Base-by-base conservation (phyloP, 371 early-diverging fungal species). In the Coemansia sp. region DNA sequence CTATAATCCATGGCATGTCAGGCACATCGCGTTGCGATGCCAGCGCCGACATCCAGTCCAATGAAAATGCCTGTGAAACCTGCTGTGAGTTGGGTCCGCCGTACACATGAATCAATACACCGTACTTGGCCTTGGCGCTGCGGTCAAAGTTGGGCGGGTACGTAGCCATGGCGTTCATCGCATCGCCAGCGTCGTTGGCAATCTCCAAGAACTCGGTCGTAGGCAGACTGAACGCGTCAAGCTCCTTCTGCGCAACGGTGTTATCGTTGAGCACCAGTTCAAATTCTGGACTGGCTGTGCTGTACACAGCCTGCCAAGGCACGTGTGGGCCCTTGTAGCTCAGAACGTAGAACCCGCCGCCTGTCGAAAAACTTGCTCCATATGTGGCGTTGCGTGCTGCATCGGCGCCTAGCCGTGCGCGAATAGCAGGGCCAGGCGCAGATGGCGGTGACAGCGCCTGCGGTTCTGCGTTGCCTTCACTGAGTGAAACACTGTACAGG, bases 81-180 rank as follows among this genome's bases (percentile, higher is more conserved):
- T 87, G 66, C 71, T 98, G 97, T 14, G 95, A 94, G 63, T 87
- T 87, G 34, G 97, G 97, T 3, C 98, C 98, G 27, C 95, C 97
- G 72, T 95, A 96, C 14, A 93, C 90, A 69, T 87, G 85, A 79
- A 96, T 89, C 27, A 96, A 67, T 1, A 95, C 92, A n/a, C 94
- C 94, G 66, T 97, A 95, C 64, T 82, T 81, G 22, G 83, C 80
- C 7, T 82, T 79, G 26, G 82, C 82, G 13, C 56, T 77, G 3
- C 79, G 80, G 54, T 95, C 85, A 74, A 97, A 97, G 56, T 88
- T 86, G 29, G 92, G 88, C 18, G 98, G 98, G 21, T 89, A 81
- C 14, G 86, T 83, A 59, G 93, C 87, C 81, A 88, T 84, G n/a
- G 89, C 93, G 76, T 93, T 93, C 80, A 97, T 68, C 66, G 75